Evolutionary conservation across 441 rosid species (phyloP).

Genomic region (Corymbia citriodora): DNA sequence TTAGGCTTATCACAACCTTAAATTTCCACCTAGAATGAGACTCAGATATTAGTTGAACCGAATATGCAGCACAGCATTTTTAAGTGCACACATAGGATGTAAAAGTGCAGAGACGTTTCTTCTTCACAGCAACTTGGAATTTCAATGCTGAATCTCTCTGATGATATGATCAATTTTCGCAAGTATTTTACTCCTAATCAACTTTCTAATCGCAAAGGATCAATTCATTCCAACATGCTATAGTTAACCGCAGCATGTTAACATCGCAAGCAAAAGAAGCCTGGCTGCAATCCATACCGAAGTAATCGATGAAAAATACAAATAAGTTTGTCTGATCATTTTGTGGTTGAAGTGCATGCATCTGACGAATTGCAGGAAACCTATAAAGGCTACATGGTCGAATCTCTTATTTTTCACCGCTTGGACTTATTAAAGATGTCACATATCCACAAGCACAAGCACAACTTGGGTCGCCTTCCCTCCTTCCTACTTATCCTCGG

Average conservation of each 20-base stretch:
- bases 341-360: not conserved
- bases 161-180: not conserved
- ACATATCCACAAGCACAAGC: not conserved
- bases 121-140: not conserved
- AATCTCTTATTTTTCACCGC: not conserved
- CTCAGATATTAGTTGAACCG: not conserved
- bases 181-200: not conserved
- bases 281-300: not conserved
- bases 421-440: not conserved
- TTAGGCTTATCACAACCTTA: not conserved
- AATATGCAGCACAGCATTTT: not conserved
- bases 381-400: not conserved
- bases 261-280: not conserved
- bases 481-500: not conserved
- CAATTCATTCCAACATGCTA: not conserved
- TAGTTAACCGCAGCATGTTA: not conserved
- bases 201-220: not conserved
- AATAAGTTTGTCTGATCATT: not conserved
- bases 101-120: not conserved
- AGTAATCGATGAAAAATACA: not conserved
- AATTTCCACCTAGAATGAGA: not conserved
- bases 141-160: not conserved
- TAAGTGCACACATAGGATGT: not conserved
- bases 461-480: not conserved
- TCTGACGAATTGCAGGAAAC: not conserved